phyloP scores from a whole-genome alignment of 2,329 filamentous ascomycete genomes.

The Curvularia lunata region DNA sequence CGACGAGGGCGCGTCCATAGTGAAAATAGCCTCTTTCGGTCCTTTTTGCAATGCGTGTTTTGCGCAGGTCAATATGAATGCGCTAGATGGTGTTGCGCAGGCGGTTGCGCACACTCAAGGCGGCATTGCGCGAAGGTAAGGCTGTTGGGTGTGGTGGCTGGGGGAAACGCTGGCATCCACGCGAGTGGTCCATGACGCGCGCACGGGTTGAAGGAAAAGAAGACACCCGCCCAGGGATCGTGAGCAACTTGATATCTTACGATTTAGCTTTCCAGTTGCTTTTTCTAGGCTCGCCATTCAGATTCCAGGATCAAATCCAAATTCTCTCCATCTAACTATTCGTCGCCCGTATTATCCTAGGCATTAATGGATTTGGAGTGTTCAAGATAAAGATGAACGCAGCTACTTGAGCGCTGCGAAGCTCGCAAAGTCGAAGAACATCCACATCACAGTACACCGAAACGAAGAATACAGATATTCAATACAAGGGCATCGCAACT shows the following conservation, averaged over 20 bases:
- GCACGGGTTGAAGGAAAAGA: slow-evolving; percentile 17
- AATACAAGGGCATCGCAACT: background rate
- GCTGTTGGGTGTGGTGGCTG: slow-evolving; percentile 4
- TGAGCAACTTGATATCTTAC: background rate
- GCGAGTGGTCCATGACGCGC: slow-evolving; percentile 19
- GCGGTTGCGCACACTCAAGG: slow-evolving; percentile 21
- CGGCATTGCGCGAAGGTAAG: slow-evolving; percentile 26
- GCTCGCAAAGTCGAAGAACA: background rate
- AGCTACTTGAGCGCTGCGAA: background rate
- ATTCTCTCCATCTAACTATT: background rate
- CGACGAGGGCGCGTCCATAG: slow-evolving; percentile 44
- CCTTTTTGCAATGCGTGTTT: background rate
- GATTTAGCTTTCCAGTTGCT: background rate
- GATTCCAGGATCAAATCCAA: background rate
- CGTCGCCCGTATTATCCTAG: background rate
- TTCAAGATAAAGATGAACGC: background rate
- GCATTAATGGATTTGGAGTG: background rate
- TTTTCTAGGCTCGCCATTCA: background rate
- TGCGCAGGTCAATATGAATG: background rate
- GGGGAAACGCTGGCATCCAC: slow-evolving; percentile 9
- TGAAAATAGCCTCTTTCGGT: background rate
- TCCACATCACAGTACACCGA: background rate
- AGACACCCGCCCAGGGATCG: background rate
- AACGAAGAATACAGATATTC: background rate
- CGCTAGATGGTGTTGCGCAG: slow-evolving; percentile 12